These are phyloP conservation scores for Hippophae tibetana DNA, from an alignment of 306 rosid genomes.

Conservation along the genomic window DNA sequence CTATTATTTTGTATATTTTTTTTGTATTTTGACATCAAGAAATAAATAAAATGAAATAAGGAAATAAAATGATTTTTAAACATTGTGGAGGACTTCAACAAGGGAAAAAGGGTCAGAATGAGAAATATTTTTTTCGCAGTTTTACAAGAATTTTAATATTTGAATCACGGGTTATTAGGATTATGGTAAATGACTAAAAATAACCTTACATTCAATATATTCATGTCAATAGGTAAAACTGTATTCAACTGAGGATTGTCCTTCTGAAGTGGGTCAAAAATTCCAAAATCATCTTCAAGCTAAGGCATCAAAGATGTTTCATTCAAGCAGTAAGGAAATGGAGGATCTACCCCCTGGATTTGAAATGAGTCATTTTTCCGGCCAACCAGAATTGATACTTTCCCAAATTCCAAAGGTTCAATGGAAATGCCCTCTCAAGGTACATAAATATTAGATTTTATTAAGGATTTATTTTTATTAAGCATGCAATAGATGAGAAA, in stretches of 20 bases:
- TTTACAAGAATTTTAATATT: too few relatives aligned
- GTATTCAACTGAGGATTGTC: conserved; percentile 45
- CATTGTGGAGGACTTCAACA: too few relatives aligned
- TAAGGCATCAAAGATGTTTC: conserved; percentile 28
- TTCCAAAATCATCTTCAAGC: conserved; percentile 37
- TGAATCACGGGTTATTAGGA: too few relatives aligned
- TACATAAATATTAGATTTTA: conserved; percentile 12
- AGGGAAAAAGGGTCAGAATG: too few relatives aligned
- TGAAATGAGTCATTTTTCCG: conserved; percentile 25
- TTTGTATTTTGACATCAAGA: too few relatives aligned
- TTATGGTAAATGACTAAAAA: too few relatives aligned
- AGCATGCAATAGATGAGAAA: background rate
- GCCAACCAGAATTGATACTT: conserved; percentile 21
- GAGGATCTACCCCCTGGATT: conserved; percentile 59
- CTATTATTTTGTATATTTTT: too few relatives aligned
- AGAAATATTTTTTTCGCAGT: too few relatives aligned
- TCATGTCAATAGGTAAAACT: conserved; percentile 36
- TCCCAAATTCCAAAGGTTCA: conserved; percentile 21
- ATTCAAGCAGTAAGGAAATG: conserved; percentile 23
- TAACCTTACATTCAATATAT: too few relatives aligned
- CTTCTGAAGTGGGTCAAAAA: conserved; percentile 35
- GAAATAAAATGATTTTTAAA: too few relatives aligned
- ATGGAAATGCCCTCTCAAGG: conserved; percentile 67
- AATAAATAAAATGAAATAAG: too few relatives aligned
- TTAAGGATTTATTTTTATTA: background rate